phyloP scores from a whole-genome alignment of 2,329 filamentous ascomycete genomes.

The Zalaria obscura region DNA sequence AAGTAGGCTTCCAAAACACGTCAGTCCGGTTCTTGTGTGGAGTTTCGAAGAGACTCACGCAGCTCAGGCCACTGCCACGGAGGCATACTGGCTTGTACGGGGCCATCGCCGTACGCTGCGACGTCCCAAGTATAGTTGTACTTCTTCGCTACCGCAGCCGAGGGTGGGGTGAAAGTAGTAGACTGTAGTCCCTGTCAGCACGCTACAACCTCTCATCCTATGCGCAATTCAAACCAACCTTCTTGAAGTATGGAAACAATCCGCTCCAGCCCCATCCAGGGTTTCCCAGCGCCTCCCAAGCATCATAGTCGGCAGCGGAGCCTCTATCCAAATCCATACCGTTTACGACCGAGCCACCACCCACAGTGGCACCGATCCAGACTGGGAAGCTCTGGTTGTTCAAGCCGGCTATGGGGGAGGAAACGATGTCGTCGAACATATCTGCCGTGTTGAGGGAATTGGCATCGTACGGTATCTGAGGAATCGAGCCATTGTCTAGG shows the following conservation, averaged over 20 bases:
- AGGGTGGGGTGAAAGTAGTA: conserved; percentile 9
- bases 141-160: conserved; percentile 7
- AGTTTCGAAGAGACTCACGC: conserved; percentile 2
- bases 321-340: conserved; percentile 4
- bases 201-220: background rate
- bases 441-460: conserved; percentile 4
- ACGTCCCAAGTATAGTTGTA: conserved; percentile 9
- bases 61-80: conserved; percentile 11
- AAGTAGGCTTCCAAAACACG: conserved; percentile 5
- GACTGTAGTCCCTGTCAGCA: conserved; percentile 12
- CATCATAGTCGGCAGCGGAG: background rate
- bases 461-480: conserved; percentile 5
- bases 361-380: conserved; percentile 1
- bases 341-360: conserved; percentile 1
- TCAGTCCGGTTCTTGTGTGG: no score
- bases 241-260: conserved; percentile 10
- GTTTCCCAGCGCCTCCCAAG: background rate
- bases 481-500: conserved; percentile 5
- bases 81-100: conserved; percentile 9
- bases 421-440: conserved; percentile 2
- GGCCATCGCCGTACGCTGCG: conserved; percentile 9
- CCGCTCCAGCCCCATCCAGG: background rate
- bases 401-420: conserved; percentile 1
- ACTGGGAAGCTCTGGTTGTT: conserved; percentile 1
- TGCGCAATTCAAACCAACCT: conserved; percentile 1